Evolutionary conservation across 2,329 filamentous ascomycete genomes (phyloP).

Genomic region (Aspergillus persii): DNA sequence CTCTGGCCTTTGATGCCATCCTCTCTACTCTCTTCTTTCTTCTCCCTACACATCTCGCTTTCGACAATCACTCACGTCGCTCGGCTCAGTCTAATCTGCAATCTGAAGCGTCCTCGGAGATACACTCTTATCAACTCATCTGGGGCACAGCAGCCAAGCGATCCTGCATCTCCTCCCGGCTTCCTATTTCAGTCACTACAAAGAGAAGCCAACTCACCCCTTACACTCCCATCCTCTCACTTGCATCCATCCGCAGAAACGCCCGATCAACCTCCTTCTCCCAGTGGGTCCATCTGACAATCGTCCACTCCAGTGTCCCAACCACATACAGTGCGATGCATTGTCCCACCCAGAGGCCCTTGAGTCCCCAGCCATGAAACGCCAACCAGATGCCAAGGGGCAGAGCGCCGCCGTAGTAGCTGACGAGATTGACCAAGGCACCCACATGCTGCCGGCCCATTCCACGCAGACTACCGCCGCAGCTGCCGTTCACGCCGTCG

Average conservation of each 20-base stretch:
- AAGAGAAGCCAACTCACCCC: background rate
- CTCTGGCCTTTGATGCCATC: background rate
- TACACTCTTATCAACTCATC: background rate
- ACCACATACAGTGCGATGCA: constrained; percentile 79
- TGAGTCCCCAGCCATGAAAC: constrained; percentile 80
- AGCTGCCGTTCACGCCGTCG: constrained; percentile 81
- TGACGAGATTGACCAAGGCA: constrained; percentile 74
- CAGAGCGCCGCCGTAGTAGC: constrained; percentile 79
- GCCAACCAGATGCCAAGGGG: constrained; percentile 81
- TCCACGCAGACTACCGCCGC: constrained; percentile 74
- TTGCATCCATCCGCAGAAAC: constrained; percentile 65
- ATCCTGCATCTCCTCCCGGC: constrained; percentile 14
- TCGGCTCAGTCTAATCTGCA: background rate
- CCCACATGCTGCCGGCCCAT: constrained; percentile 88
- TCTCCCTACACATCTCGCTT: background rate
- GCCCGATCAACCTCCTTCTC: constrained; percentile 69
- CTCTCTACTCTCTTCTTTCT: background rate
- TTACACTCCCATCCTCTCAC: constrained; percentile 25
- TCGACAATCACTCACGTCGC: too few species aligned
- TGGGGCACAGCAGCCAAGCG: background rate
- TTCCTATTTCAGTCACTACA: constrained; percentile 45
- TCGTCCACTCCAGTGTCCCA: constrained; percentile 72
- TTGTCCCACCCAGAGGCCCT: constrained; percentile 79
- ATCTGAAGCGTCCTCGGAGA: background rate
- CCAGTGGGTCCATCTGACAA: constrained; percentile 78